A percentile compares a stretch with the other conserved stretches of the same genome.
These are phyloP conservation scores for Priceomyces melissophilus DNA, from an alignment of 805 yeast genomes.

Conservation along the genomic window DNA sequence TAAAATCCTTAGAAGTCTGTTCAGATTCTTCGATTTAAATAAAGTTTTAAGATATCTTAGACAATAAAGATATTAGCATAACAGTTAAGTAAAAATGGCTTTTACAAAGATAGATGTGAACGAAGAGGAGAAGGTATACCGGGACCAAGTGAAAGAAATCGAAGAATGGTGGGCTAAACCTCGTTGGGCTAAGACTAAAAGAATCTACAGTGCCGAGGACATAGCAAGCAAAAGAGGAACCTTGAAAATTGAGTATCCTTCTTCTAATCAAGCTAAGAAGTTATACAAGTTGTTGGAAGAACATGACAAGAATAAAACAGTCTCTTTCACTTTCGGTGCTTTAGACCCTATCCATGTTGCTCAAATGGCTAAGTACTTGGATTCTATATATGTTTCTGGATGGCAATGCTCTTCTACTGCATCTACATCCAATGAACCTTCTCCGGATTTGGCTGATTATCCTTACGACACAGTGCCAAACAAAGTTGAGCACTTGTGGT, in stretches of 20 bases:
- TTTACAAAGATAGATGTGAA: constrained; percentile 57
- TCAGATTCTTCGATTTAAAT: not conserved
- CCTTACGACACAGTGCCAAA: constrained; percentile 99
- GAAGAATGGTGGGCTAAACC: constrained; percentile 91
- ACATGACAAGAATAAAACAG: constrained; percentile 70
- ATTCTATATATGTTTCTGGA: constrained; percentile 90
- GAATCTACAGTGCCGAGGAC: constrained; percentile 85
- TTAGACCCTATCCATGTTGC: constrained; percentile 93
- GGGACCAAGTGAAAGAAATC: constrained; percentile 67
- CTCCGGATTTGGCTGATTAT: constrained; percentile 97
- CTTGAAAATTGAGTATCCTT: constrained; percentile 69
- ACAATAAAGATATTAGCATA: not conserved
- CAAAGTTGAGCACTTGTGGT: constrained; percentile 95
- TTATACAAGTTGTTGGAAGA: constrained; percentile 65
- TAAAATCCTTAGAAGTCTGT: not conserved
- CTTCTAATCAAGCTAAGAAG: constrained; percentile 77
- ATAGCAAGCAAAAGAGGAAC: constrained; percentile 88
- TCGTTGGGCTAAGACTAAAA: constrained; percentile 84
- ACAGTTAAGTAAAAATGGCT: constrained; percentile 29
- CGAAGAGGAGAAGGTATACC: constrained; percentile 62
- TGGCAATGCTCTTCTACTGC: constrained; percentile 99
- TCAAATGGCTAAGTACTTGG: constrained; percentile 95
- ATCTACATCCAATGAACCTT: constrained; percentile 94
- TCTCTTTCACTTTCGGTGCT: constrained; percentile 91
- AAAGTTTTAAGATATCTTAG: too few species aligned